A percentile compares a stretch with the other conserved stretches of the same genome.
These are phyloP conservation scores for Paecilomyces sp. DNA, from an alignment of 2,329 filamentous ascomycete species.

Conservation along the genomic window DNA sequence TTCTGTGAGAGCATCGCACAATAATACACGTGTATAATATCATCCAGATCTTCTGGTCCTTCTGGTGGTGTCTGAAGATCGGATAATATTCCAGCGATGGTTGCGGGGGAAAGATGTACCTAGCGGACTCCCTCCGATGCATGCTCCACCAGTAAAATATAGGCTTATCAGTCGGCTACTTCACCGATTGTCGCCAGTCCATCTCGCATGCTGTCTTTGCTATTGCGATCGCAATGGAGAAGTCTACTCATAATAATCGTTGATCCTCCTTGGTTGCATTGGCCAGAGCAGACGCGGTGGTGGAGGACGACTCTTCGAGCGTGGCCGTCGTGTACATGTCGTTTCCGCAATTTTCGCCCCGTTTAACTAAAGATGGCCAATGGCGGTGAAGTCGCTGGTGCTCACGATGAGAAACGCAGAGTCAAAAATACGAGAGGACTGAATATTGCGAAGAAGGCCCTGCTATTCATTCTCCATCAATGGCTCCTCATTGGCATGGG, in stretches of 20 bases:
- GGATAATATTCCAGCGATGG: not conserved
- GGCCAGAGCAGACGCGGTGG: not conserved
- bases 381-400: not conserved
- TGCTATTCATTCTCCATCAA: slow-evolving; percentile 42
- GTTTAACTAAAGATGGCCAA: not conserved
- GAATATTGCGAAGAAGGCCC: slow-evolving; percentile 10
- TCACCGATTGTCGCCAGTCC: not conserved
- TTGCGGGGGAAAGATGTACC: not conserved
- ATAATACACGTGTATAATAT: not conserved
- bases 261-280: not conserved
- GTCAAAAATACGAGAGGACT: not conserved
- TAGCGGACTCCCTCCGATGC: not conserved
- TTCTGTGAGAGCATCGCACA: not conserved
- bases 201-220: not conserved
- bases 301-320: not conserved
- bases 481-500: slow-evolving; percentile 60
- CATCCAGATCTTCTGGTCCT: not conserved
- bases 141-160: not conserved
- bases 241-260: not conserved
- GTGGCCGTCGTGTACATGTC: not conserved
- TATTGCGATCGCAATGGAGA: not conserved
- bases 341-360: not conserved
- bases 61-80: not conserved
- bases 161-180: not conserved
- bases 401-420: not conserved